Conservation (phyloP, 169 alveolate genomes). For the Plasmodium reichenowi region DNA sequence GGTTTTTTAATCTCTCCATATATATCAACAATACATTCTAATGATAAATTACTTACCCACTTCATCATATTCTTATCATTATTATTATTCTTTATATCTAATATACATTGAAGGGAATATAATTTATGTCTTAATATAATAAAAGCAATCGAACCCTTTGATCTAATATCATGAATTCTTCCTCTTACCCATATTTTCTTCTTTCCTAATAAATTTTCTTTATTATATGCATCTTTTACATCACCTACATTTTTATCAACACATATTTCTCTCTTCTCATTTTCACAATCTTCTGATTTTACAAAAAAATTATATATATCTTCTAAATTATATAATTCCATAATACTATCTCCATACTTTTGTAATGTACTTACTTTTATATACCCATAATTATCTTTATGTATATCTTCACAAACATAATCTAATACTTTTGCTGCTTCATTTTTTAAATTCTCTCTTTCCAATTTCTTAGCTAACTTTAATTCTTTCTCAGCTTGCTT, state of each 20-base stretch:
- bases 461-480: slow-evolving; percentile 73
- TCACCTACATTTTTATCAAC: not conserved
- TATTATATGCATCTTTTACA: slow-evolving; percentile 37
- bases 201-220: slow-evolving; percentile 38
- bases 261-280: slow-evolving; percentile 42
- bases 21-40: slow-evolving; percentile 96
- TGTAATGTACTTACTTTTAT: slow-evolving; percentile 15
- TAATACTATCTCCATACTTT: slow-evolving; percentile 6
- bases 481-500: slow-evolving; percentile 63
- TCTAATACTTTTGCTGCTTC: slow-evolving; percentile 70
- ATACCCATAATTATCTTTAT: slow-evolving; percentile 68
- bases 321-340: slow-evolving; percentile 54
- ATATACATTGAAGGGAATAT: slow-evolving; percentile 86
- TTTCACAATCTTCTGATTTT: not conserved
- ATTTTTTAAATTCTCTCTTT: slow-evolving; percentile 75
- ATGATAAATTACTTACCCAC: slow-evolving; percentile 85
- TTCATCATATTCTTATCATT: slow-evolving; percentile 91
- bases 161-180: slow-evolving; percentile 86
- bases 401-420: slow-evolving; percentile 69
- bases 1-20: slow-evolving; percentile 93
- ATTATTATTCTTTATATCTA: slow-evolving; percentile 83
- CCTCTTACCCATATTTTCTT: slow-evolving; percentile 88
- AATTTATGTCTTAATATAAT: slow-evolving; percentile 85
- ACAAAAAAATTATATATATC: slow-evolving; percentile 31
- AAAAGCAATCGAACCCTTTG: slow-evolving; percentile 89